Base-by-base conservation (phyloP, 352 stramenopile genomes). In the Pythium pyrilobum region DNA sequence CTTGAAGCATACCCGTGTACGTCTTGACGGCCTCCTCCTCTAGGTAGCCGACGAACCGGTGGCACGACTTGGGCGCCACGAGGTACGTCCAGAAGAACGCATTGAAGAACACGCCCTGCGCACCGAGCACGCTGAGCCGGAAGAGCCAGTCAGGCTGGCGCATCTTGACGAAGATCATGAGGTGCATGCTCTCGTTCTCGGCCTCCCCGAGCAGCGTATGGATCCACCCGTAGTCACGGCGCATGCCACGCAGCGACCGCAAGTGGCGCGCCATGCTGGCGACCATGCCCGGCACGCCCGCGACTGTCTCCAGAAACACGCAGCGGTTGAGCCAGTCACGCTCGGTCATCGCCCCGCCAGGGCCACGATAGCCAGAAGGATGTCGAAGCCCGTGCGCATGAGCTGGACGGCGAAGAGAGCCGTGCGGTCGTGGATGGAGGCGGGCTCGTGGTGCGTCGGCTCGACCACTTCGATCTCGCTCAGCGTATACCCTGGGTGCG, bases 141-240 rank as follows among this genome's bases (percentile, higher is more conserved):
- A 96, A 89, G 9, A 84, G 4, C 47, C 60, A 67, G 13, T 78
- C 74, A 0, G 86, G 82, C 56, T 96, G 70, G 59, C 94, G 94
- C 69, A 97, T 84, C 37, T 81, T 75, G 52, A 96, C 71, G 62
- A 94, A 96, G 57, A 94, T 95, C 8, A 96, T 67, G 25, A 97
- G 54, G 56, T 98, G 89, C 85, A 97, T 97, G 43, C 89, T 72
- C 71, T 97, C 89, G 66, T 97, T 97, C 65, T 97, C 90, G 15
- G 86, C 84, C 47, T 97, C 89, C 41, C 96, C 89, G 3, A 96
- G 66, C 10, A 97, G 57, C 11, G 87, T 91, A 64, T 92, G 72
- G 68, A 97, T 96, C 86, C 85, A 95, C 13, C 87, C 82, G 32
- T 93, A 84, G 68, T 96, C 89, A 13, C 80, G 69, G 20, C 72